Evolutionary conservation across 495 filamentous ascomycete species (phyloP).

Genomic region (Usnea hakonensis): DNA sequence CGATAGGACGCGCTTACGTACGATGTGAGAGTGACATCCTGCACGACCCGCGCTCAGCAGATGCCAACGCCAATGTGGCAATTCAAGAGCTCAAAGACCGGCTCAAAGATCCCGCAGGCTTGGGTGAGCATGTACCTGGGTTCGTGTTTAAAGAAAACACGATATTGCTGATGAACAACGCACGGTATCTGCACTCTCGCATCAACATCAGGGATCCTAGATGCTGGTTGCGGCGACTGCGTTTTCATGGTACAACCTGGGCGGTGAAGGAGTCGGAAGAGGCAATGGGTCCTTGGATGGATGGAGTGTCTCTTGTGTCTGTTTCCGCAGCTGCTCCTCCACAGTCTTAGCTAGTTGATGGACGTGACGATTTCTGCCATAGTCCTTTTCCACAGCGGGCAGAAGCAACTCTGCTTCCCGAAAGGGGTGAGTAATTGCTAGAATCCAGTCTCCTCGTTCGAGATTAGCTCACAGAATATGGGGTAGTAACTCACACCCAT

Average conservation of each 20-base stretch:
- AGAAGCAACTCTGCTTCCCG: not conserved
- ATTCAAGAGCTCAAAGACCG: conserved; percentile 26
- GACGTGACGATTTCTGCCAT: not conserved
- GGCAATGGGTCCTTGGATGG: not conserved
- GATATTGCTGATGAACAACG: conserved; percentile 34
- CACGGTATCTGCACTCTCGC: conserved; percentile 34
- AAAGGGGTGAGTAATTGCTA: no score
- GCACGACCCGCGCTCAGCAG: conserved; percentile 18
- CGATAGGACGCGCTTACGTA: conserved; percentile 13
- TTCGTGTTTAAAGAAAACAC: conserved; percentile 17
- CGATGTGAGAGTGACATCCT: conserved; percentile 33
- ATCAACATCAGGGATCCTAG: conserved; percentile 33
- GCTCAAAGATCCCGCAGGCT: conserved; percentile 4
- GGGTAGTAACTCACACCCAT: no score
- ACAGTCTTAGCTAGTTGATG: not conserved
- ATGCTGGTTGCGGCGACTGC: conserved; percentile 32
- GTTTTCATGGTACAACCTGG: conserved; percentile 18
- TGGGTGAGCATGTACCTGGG: conserved; percentile 16
- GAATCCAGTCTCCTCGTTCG: no score
- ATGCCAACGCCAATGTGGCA: conserved; percentile 19
- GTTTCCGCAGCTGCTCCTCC: not conserved
- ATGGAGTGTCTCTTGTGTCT: not conserved
- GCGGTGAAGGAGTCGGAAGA: not conserved
- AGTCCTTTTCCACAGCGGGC: not conserved
- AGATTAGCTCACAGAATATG: no score